Evolutionary conservation across 495 filamentous ascomycete species (phyloP).

Genomic region (Penicillium flavigenum): DNA sequence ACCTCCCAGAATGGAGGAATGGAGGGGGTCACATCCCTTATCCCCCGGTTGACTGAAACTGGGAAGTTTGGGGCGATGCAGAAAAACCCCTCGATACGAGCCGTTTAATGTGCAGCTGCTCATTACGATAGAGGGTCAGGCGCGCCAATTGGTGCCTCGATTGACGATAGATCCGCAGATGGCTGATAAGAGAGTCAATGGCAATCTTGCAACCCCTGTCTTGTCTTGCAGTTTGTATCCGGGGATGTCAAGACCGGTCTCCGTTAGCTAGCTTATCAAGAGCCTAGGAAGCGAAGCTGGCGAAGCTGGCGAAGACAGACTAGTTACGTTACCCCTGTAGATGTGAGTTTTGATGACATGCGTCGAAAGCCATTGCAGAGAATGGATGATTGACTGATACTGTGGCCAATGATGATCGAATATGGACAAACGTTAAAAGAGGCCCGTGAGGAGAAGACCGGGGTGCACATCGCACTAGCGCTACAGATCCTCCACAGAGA

Average conservation of each 20-base stretch:
- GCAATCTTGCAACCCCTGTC: background rate
- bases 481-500: background rate
- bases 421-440: constrained; percentile 12
- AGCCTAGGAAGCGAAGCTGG: background rate
- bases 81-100: background rate
- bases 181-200: constrained; percentile 7
- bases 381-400: background rate
- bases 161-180: background rate
- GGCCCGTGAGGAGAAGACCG: constrained; percentile 7
- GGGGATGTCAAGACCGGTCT: background rate
- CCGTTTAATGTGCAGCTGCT: constrained; percentile 6
- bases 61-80: background rate
- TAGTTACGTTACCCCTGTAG: background rate
- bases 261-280: constrained; percentile 6
- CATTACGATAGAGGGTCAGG: background rate
- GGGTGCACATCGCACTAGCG: background rate
- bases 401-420: constrained; percentile 8
- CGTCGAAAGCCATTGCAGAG: background rate
- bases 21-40: background rate
- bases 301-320: background rate
- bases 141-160: background rate
- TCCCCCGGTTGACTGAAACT: background rate
- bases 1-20: background rate
- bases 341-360: constrained; percentile 4
- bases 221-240: too few relatives aligned